Percentiles rank a stretch among this genome's conserved stretches.
Conservation (phyloP, 192 early-diverging fungal genomes). For the Diversispora eburnea region DNA sequence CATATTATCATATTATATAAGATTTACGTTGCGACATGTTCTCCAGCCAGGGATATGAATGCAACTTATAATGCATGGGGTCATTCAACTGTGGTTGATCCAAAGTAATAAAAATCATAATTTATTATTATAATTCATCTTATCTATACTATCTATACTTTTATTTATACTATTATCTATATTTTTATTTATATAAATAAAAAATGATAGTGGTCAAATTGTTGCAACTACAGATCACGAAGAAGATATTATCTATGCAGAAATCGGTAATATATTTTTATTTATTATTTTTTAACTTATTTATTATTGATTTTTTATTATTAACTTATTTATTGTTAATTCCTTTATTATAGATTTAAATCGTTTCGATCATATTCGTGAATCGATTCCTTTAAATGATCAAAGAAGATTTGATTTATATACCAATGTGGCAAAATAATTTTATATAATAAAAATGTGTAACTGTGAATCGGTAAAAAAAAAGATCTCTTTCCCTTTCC, state of each 20-base stretch:
- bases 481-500: too few species aligned
- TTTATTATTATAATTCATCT: not conserved
- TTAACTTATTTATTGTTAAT: too few species aligned
- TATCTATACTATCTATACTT: not conserved
- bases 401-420: too few species aligned
- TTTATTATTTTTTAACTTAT: too few species aligned
- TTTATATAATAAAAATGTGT: too few species aligned
- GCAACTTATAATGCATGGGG: slow-evolving; percentile 90
- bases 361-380: too few species aligned
- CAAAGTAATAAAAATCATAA: slow-evolving; percentile 39
- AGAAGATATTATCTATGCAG: slow-evolving; percentile 79
- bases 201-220: slow-evolving; percentile 21
- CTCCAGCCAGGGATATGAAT: slow-evolving; percentile 78
- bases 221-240: slow-evolving; percentile 60
- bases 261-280: slow-evolving; percentile 49
- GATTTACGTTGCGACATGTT: slow-evolving; percentile 92
- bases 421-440: too few species aligned
- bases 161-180: not conserved
- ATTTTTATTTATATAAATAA: not conserved
- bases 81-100: slow-evolving; percentile 87
- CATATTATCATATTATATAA: too few species aligned
- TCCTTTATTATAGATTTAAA: too few species aligned
- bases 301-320: too few species aligned
- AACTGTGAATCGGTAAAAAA: too few species aligned
- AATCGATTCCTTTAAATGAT: too few species aligned